Evolutionary conservation across 257 asterid species (phyloP).

Genomic region (Buddleja alternifolia): DNA sequence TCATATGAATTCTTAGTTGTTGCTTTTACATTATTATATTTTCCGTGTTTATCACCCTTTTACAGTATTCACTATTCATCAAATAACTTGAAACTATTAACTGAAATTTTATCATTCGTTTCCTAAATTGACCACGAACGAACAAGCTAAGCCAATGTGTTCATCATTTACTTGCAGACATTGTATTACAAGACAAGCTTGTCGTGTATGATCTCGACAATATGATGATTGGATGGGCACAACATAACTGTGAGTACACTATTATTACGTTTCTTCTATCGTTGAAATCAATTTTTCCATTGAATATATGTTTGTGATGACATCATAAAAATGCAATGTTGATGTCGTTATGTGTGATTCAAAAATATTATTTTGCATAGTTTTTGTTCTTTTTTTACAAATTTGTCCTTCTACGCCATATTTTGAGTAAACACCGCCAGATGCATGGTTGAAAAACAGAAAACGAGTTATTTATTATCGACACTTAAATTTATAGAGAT

Average conservation of each 20-base stretch:
- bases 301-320: no score
- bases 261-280: not conserved
- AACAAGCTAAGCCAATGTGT: not conserved
- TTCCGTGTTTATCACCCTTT: not conserved
- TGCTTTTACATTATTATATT: not conserved
- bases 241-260: conserved; percentile 70
- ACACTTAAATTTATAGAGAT: no score
- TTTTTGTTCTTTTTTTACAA: not conserved
- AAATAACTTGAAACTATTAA: conserved; percentile 3
- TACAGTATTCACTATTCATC: no score
- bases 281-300: not conserved
- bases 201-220: conserved; percentile 78
- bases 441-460: no score
- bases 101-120: not conserved
- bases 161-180: conserved; percentile 53
- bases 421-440: no score
- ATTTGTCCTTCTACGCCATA: no score
- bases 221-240: conserved; percentile 80
- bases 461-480: no score
- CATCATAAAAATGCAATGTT: not conserved
- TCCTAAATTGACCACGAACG: not conserved
- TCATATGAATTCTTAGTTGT: no score
- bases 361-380: no score
- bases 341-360: no score
- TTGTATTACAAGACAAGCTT: conserved; percentile 80